Evolutionary conservation across 2,329 filamentous ascomycete species (phyloP).

Genomic region (Rutstroemia sp.): DNA sequence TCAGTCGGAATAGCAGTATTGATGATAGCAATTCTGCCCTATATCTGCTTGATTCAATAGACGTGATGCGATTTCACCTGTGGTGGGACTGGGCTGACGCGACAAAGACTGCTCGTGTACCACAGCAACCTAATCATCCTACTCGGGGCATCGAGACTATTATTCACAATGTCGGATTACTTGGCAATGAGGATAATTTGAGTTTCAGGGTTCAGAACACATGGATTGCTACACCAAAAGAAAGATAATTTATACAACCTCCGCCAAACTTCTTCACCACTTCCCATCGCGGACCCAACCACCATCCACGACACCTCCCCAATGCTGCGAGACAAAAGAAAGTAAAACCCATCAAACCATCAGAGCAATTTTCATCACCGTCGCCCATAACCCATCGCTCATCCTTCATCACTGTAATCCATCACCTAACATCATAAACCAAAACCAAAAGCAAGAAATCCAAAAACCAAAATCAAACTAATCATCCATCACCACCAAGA

Average conservation of each 20-base stretch:
- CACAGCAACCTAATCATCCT: too few relatives aligned
- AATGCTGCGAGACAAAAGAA: background rate
- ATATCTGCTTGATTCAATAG: too few relatives aligned
- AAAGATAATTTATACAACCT: slow-evolving; percentile 8
- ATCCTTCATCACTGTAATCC: background rate
- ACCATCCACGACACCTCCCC: background rate
- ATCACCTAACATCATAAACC: background rate
- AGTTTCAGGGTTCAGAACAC: background rate
- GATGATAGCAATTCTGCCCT: too few relatives aligned
- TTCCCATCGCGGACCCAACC: background rate
- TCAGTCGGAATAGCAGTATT: too few relatives aligned
- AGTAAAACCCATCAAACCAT: background rate
- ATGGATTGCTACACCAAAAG: slow-evolving; percentile 6
- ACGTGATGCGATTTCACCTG: too few relatives aligned
- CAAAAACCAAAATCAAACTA: background rate
- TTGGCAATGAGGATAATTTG: background rate
- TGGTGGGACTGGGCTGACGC: too few relatives aligned
- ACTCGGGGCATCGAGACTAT: too few relatives aligned
- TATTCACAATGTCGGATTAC: background rate
- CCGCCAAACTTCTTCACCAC: background rate
- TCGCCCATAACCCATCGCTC: background rate
- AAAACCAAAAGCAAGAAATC: background rate
- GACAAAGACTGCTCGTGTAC: background rate
- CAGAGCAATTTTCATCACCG: background rate
- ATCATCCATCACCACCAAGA: background rate